A percentile compares a stretch with the other conserved stretches of the same genome.
These are phyloP conservation scores for Leishmania major DNA, from an alignment of 208 protist genomes.

Conservation along the genomic window DNA sequence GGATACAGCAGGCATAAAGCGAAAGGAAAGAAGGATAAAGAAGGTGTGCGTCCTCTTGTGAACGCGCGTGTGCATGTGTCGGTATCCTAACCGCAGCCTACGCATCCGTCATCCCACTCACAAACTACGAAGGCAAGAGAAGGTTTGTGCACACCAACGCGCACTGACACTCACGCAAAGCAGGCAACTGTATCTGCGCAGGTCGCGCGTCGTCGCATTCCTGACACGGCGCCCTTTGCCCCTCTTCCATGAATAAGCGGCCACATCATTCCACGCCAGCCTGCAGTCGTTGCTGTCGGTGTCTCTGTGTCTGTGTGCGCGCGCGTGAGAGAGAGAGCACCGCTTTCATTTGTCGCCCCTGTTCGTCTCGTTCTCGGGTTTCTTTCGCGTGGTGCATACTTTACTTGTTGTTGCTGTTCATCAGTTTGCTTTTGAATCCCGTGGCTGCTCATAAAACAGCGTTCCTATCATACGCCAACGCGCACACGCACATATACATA, in stretches of 20 bases:
- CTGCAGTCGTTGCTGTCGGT: background rate
- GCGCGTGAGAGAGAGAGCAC: background rate
- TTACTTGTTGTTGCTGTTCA: background rate
- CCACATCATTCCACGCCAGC: too few species aligned
- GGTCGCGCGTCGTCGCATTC: background rate
- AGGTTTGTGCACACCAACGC: background rate
- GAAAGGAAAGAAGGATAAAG: background rate
- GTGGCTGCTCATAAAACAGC: background rate
- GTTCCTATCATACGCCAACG: background rate
- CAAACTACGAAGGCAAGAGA: background rate
- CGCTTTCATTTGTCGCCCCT: background rate
- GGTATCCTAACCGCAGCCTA: background rate
- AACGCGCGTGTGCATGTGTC: background rate
- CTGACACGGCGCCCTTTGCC: background rate
- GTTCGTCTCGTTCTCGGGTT: background rate
- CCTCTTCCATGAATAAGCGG: too few species aligned
- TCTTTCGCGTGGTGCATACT: background rate
- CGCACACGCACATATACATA: background rate
- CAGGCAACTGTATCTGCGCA: background rate
- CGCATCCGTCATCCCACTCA: background rate
- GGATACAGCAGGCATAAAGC: background rate
- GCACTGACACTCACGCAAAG: background rate
- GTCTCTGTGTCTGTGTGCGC: too few species aligned
- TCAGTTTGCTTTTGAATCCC: background rate
- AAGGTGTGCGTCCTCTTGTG: background rate